These are phyloP conservation scores for Neurospora sp. DNA, from an alignment of 495 filamentous ascomycete genomes.

Conservation along the genomic window DNA sequence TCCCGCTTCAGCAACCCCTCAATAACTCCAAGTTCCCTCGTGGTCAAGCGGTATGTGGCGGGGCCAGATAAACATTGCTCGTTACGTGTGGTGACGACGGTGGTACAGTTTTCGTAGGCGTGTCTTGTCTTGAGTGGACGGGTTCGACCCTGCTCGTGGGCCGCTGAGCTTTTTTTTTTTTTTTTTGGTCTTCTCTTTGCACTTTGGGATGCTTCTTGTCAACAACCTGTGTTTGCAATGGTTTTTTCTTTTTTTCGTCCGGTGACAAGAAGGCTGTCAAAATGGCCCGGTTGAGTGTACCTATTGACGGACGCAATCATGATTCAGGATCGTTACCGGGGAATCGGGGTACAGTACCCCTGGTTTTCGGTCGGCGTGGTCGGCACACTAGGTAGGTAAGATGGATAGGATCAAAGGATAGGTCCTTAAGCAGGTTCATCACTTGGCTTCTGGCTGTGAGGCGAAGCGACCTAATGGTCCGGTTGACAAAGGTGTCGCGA, in stretches of 20 bases:
- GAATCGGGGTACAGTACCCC: neutral
- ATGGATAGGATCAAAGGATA: too few species aligned
- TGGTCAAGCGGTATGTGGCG: neutral
- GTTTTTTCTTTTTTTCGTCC: too few species aligned
- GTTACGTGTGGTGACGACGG: neutral
- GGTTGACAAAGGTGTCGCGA: neutral
- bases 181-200: neutral
- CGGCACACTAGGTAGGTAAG: neutral
- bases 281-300: too few species aligned
- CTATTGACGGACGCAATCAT: too few species aligned
- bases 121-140: neutral
- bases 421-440: too few species aligned
- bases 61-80: neutral
- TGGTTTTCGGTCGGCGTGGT: neutral
- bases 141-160: neutral
- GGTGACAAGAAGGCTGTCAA: too few species aligned
- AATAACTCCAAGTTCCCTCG: neutral
- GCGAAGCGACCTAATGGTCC: neutral
- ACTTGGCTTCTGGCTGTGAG: neutral
- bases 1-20: neutral
- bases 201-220: neutral
- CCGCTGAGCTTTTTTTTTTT: neutral
- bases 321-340: too few species aligned
- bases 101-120: neutral
- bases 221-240: neutral